phyloP scores from a whole-genome alignment of 148 eudicot genomes.

The Euryodendron excelsum region DNA sequence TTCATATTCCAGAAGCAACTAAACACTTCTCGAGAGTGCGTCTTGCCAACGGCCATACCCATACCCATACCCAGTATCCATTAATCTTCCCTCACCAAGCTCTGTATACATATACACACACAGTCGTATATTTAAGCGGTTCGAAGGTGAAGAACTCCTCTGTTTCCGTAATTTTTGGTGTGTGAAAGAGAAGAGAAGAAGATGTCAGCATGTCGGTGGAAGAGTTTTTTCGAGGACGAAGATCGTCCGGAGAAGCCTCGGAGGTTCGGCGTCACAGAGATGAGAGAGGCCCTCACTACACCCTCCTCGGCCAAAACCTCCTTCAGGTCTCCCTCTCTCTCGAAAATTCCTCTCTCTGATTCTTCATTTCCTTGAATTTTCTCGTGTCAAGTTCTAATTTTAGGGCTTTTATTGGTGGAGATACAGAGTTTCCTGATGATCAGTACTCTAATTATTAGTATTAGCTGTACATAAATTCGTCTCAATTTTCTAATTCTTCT shows the following conservation, averaged over 20 bases:
- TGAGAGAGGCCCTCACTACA: conserved; percentile 75
- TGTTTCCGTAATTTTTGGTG: background rate
- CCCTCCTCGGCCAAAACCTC: conserved; percentile 60
- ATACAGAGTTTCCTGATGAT: background rate
- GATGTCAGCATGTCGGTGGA: conserved; percentile 71
- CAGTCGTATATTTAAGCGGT: too few species aligned
- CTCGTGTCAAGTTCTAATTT: background rate
- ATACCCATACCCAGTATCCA: too few species aligned
- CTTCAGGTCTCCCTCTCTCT: conserved; percentile 47
- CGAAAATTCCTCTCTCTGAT: background rate
- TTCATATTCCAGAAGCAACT: conserved; percentile 26
- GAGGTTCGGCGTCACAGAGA: conserved; percentile 78
- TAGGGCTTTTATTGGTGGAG: background rate
- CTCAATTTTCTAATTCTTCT: background rate
- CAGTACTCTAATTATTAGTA: background rate
- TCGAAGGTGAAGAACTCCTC: background rate
- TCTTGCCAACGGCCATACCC: background rate
- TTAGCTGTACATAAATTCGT: background rate
- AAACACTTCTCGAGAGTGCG: background rate
- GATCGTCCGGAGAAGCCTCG: conserved; percentile 97
- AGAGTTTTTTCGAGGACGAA: conserved; percentile 76
- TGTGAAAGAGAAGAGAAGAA: background rate
- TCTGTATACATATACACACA: background rate
- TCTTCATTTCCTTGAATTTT: background rate
- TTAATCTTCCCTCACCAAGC: background rate